These are phyloP conservation scores for Echeveria elegans DNA, from an alignment of 164 flowering plant genomes.

Conservation along the genomic window DNA sequence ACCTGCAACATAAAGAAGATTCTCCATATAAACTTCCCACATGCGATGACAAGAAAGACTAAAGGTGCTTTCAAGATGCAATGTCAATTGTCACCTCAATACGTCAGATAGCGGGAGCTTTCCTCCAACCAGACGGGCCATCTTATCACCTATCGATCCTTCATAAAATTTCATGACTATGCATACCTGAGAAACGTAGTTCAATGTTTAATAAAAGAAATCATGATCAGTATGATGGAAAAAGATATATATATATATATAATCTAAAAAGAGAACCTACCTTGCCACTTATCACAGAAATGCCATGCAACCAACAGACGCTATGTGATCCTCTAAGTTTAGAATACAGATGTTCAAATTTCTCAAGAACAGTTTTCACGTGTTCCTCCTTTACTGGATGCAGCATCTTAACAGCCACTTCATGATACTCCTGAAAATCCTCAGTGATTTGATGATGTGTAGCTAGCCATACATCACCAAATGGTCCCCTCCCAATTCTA, in stretches of 20 bases:
- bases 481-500: constrained; percentile 76
- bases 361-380: constrained; percentile 28
- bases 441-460: constrained; percentile 63
- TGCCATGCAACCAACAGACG: constrained; percentile 68
- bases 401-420: constrained; percentile 81
- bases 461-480: constrained; percentile 92
- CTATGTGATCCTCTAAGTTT: constrained; percentile 36
- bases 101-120: constrained; percentile 59
- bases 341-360: constrained; percentile 40
- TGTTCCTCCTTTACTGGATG: constrained; percentile 54
- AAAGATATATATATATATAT: neutral
- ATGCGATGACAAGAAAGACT: neutral
- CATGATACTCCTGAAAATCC: constrained; percentile 73
- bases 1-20: constrained; percentile 38
- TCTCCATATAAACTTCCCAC: neutral
- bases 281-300: constrained; percentile 57
- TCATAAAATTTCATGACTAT: constrained; percentile 80
- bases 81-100: constrained; percentile 59
- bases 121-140: constrained; percentile 64
- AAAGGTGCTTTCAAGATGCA: neutral
- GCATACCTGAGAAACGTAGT: constrained; percentile 39
- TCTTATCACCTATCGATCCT: constrained; percentile 74
- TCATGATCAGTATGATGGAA: neutral
- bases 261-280: constrained; percentile 18
- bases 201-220: constrained; percentile 3